Base-by-base conservation (phyloP, 148 eudicot genomes). In the Amaranthus hypochondriacus region DNA sequence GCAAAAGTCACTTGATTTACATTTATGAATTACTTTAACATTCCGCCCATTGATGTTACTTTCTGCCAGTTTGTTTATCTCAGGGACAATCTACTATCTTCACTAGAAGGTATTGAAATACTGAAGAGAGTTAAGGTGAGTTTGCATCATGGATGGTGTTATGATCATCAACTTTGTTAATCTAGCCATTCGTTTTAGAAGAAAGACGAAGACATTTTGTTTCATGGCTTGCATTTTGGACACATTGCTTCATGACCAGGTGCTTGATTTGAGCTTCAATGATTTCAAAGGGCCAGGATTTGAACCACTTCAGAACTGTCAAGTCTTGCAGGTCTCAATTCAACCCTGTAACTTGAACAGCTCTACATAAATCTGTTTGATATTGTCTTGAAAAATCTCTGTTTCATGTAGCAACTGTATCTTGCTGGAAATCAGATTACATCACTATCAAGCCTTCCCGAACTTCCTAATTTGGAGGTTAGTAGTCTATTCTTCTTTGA, bases 341-440 rank as follows among this genome's bases (percentile, higher is more conserved):
- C 70, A 13, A 62, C 51, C 10, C 39, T 77, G 14, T 21, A 70
- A 52, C 56, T 18, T 78, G 56, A 56, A 75, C 39, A 57, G 61
- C 14, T 62, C 21, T 50, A 18, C 54, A 42, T 9, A 10, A 54
- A 10, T 44, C 60, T 73, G 15, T 70, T 4, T 51, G 43, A 44
- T 48, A 68, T 47, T 69, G 81, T 54, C 50, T 50, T 73, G 62
- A 73, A 48, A 54, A 15, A 55, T 74, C 43, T 56, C 39, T 70
- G 43, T 72, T 76, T 58, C 66, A 56, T 87, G 77, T 76, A 95
- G 99, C 99, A 95, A 95, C 91, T 95, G 39, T 95, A 95, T 81
- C 99, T 95, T 78, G 99, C 97, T 69, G 99, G 99, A 56, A 95
- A 95, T 80, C 97, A 95, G 78, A 92, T 95, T 73, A 83, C 94